Conservation (phyloP, 2,329 filamentous ascomycete species). For the Nannizziopsis arthrosporioides region DNA sequence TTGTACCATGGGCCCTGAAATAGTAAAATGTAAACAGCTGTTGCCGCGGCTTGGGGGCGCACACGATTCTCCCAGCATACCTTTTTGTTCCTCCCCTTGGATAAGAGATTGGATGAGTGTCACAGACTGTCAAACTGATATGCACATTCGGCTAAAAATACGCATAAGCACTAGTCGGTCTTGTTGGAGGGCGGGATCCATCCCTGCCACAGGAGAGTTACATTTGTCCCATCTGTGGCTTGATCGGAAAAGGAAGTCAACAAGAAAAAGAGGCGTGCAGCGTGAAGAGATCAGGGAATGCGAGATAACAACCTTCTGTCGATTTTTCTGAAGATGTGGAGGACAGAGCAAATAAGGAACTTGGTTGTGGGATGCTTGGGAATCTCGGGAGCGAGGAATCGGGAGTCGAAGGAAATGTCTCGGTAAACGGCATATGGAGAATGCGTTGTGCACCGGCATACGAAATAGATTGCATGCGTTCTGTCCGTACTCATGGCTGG, state of each 20-base stretch:
- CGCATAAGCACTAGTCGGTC: conserved; percentile 7
- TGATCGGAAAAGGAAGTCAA: neutral
- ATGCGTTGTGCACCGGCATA: too few species aligned
- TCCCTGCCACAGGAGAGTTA: conserved; percentile 6
- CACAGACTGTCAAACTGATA: neutral
- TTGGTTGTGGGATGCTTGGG: too few species aligned
- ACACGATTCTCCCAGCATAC: neutral
- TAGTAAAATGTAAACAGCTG: neutral
- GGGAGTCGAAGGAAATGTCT: too few species aligned
- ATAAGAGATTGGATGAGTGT: neutral
- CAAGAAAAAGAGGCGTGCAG: too few species aligned
- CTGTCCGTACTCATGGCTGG: too few species aligned
- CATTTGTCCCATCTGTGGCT: conserved; percentile 4
- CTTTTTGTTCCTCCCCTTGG: neutral
- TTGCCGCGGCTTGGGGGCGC: neutral
- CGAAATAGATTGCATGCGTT: too few species aligned
- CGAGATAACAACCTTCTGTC: too few species aligned
- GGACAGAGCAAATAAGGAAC: too few species aligned
- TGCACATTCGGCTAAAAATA: conserved; percentile 8
- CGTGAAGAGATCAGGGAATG: too few species aligned
- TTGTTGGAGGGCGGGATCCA: neutral
- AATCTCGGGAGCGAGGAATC: too few species aligned
- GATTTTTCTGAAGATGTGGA: too few species aligned
- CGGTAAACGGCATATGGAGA: too few species aligned
- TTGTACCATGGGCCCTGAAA: neutral